Evolutionary conservation across 2,329 filamentous ascomycete species (phyloP).

Genomic region (Hypomyces rosellus): DNA sequence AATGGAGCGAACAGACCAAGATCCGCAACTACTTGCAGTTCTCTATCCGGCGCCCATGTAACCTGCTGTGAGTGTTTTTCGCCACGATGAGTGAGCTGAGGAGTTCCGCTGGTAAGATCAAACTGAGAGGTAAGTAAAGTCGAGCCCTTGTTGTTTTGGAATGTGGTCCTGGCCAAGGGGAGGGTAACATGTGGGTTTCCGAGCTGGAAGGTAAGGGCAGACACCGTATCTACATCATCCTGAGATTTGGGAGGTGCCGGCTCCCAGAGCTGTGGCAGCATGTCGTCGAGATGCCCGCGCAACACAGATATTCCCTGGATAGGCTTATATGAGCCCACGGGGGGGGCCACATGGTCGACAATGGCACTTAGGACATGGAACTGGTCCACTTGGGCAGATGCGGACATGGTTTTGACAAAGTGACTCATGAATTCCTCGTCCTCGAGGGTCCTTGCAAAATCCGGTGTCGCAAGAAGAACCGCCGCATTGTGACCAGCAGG

Average conservation of each 20-base stretch:
- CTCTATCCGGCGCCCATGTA: constrained; percentile 17
- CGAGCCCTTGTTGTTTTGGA: constrained; percentile 59
- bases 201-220: constrained; percentile 37
- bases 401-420: constrained; percentile 42
- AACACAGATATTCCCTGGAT: constrained; percentile 46
- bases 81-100: constrained; percentile 19
- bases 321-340: constrained; percentile 23
- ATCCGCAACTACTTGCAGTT: constrained; percentile 17
- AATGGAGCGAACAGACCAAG: constrained; percentile 40
- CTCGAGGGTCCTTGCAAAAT: constrained; percentile 42
- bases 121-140: constrained; percentile 43
- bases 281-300: constrained; percentile 31
- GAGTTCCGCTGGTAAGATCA: constrained; percentile 17
- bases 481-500: constrained; percentile 32
- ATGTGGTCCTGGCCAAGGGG: constrained; percentile 72
- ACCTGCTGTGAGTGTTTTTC: constrained; percentile 37
- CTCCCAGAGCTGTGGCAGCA: constrained; percentile 44
- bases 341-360: constrained; percentile 47
- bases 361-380: constrained; percentile 48
- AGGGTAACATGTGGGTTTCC: constrained; percentile 41
- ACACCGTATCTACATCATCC: constrained; percentile 29
- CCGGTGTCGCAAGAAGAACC: constrained; percentile 44
- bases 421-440: constrained; percentile 36
- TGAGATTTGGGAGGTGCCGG: constrained; percentile 18
- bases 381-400: constrained; percentile 29